These are phyloP conservation scores for Rhodotorula sp. DNA, from an alignment of 1,284 basidiomycete species.

Conservation along the genomic window DNA sequence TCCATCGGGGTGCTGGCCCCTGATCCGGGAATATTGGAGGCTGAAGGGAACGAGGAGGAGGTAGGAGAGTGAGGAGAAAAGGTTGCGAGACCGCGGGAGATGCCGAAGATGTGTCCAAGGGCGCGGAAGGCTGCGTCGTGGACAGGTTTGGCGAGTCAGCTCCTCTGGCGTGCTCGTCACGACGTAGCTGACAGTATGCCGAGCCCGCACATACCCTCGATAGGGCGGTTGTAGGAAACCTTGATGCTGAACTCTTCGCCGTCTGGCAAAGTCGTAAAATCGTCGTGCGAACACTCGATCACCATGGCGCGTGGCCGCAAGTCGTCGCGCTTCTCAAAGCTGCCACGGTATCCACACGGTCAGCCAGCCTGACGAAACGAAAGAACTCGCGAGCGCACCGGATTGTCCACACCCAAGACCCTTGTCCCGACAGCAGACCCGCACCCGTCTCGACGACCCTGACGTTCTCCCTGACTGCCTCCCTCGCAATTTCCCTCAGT, in stretches of 20 bases:
- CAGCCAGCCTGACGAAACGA: not conserved
- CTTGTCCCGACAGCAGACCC: not conserved
- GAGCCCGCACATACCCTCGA: constrained; percentile 22
- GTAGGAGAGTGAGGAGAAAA: constrained; percentile 6
- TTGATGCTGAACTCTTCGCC: constrained; percentile 18
- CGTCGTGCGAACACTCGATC: constrained; percentile 30
- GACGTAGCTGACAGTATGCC: not conserved
- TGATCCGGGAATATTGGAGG: constrained; percentile 5
- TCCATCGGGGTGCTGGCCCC: constrained; percentile 5
- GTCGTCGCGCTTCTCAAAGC: constrained; percentile 22
- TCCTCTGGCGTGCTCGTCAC: too few species aligned
- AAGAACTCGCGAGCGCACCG: constrained; percentile 7
- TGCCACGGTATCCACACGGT: not conserved
- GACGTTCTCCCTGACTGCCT: constrained; percentile 24
- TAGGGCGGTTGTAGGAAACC: constrained; percentile 32
- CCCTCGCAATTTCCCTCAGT: constrained; percentile 15
- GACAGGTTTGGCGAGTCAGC: not conserved
- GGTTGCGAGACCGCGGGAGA: constrained; percentile 32
- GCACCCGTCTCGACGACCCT: constrained; percentile 18
- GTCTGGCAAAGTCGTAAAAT: constrained; percentile 22
- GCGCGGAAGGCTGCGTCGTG: constrained; percentile 35
- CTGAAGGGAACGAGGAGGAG: not conserved
- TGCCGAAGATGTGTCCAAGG: constrained; percentile 40
- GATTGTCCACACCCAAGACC: constrained; percentile 13
- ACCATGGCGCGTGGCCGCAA: constrained; percentile 6